Evolutionary conservation across 495 filamentous ascomycete species (phyloP).

Genomic region (Lentithecium fluviatile): DNA sequence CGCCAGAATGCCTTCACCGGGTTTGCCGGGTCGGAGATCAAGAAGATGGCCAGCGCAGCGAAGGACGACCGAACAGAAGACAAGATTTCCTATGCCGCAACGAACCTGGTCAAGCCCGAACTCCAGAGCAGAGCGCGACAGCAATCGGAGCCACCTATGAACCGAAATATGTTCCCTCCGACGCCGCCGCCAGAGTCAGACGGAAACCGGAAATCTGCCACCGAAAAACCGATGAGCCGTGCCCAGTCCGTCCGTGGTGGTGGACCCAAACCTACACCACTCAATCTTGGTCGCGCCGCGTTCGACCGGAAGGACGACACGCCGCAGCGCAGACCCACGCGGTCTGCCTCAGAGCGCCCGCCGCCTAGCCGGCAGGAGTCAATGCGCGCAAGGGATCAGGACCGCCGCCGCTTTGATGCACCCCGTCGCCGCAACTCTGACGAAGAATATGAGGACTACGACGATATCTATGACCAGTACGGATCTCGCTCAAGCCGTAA

Average conservation of each 20-base stretch:
- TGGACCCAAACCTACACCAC: conserved; percentile 40
- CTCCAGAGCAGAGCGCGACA: conserved; percentile 72
- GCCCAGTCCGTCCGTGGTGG: conserved; percentile 39
- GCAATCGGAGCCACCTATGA: conserved; percentile 80
- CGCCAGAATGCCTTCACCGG: conserved; percentile 71
- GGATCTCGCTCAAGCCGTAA: conserved; percentile 6
- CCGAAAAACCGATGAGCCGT: conserved; percentile 25
- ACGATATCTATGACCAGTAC: conserved; percentile 63
- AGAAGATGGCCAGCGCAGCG: conserved; percentile 53
- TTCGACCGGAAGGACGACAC: conserved; percentile 37
- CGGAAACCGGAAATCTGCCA: conserved; percentile 42
- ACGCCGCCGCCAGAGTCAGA: conserved; percentile 92
- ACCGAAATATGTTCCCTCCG: conserved; percentile 88
- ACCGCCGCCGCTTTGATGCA: conserved; percentile 33
- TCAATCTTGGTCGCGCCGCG: conserved; percentile 44
- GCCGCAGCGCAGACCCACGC: conserved; percentile 37
- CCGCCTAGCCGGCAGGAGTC: conserved; percentile 25
- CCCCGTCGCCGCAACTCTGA: conserved; percentile 21
- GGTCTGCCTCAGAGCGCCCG: conserved; percentile 44
- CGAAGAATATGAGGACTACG: conserved; percentile 58
- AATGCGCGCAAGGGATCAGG: conserved; percentile 4
- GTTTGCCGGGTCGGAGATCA: conserved; percentile 72
- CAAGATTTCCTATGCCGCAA: conserved; percentile 83
- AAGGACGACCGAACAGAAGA: conserved; percentile 74
- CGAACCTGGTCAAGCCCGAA: conserved; percentile 84